Evolutionary conservation across 306 rosid genomes (phyloP).

Genomic region (Lupinus albus): DNA sequence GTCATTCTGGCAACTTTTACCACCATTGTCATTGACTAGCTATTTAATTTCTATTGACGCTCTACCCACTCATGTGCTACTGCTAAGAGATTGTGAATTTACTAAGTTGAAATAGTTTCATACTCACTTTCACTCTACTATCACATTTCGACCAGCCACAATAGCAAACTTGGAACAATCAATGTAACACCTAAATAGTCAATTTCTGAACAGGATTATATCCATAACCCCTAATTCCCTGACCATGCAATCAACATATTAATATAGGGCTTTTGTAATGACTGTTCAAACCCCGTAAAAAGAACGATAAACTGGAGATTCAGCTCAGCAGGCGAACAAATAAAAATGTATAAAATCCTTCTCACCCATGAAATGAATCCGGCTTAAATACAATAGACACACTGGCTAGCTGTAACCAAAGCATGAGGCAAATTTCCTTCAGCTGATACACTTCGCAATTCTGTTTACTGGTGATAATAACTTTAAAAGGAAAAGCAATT

Average conservation of each 20-base stretch:
- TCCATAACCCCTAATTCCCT: not conserved
- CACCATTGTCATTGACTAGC: conserved; percentile 4
- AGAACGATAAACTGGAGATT: not conserved
- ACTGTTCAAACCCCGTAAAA: not conserved
- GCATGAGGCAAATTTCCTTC: not conserved
- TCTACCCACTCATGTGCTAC: conserved; percentile 1
- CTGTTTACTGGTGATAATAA: not conserved
- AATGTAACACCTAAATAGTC: not conserved
- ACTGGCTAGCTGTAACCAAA: conserved; percentile 7
- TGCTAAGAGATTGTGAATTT: conserved; percentile 1
- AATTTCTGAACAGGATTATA: conserved; percentile 4
- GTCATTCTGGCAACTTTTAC: not conserved
- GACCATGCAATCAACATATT: not conserved
- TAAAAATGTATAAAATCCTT: not conserved
- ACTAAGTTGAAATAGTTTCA: conserved; percentile 14
- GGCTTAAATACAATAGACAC: not conserved
- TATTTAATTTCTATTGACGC: not conserved
- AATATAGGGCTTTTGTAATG: not conserved
- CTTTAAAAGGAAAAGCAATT: conserved; percentile 23
- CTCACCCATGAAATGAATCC: not conserved
- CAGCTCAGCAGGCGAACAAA: not conserved
- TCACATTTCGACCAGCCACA: not conserved
- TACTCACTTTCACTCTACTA: not conserved
- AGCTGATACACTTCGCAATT: not conserved
- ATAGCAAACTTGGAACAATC: not conserved